Base-by-base conservation (phyloP, 495 filamentous ascomycete species). In the Hyaloscypha finlandica region DNA sequence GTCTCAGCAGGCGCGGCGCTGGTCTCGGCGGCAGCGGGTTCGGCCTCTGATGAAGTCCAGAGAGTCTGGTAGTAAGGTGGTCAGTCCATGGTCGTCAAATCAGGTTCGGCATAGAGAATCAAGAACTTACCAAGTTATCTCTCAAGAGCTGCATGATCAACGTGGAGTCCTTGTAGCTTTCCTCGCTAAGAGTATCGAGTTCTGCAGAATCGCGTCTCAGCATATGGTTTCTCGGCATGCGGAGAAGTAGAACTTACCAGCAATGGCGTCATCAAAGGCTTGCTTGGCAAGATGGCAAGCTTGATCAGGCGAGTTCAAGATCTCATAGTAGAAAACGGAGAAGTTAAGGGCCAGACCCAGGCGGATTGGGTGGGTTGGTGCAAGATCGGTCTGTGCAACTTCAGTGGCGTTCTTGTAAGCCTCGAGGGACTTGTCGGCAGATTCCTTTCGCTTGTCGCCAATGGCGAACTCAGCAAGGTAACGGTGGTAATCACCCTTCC, bases 251-350 rank as follows among this genome's bases (percentile, higher is more conserved):
- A 25, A 85, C 86, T 79, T 83, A 94, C 92, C 92, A 71, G 95
- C 95, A 85, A 99, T 99, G 70, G 95, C 95, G 82, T 99, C 95
- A 79, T 99, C 95, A 74, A 99, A 99, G 32, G 96, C 94, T 80
- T 98, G 93, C 90, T 99, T 99, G 80, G 95, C 95, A 69, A 99
- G 90, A 78, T 98, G 95, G 88, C 95, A 98, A 72, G 95, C 95
- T 81, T 96, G 94, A 80, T 99, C 95, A 66, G 95, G 95, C 25
- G 95, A 95, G 85, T 98, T 99, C 74, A 98, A 86, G 80, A 99
- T 99, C 85, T 99, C 95, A 78, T 99, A 99, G 89, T 99, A 98
- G 86, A 99, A 99, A 75, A 99, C 95, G 54, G 95, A 99, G 86
- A 99, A 98, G 91, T 99, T 99, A 61, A 98, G 89, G 75, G 95